A percentile compares a stretch with the other conserved stretches of the same genome.
These are phyloP conservation scores for Histomonas meleagridis DNA, from an alignment of 208 protist species.

Conservation along the genomic window DNA sequence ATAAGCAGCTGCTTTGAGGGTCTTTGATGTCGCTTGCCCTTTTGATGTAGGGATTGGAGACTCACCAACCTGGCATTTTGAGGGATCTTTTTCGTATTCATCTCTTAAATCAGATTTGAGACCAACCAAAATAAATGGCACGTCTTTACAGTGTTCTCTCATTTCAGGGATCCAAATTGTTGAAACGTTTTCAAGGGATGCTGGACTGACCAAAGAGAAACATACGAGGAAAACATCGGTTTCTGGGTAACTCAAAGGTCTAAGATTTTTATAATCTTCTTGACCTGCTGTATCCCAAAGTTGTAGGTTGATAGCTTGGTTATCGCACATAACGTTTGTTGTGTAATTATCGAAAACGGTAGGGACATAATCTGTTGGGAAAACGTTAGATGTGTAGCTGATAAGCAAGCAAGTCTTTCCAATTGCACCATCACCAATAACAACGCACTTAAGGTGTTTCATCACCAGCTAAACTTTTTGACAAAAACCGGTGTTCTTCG, in stretches of 20 bases:
- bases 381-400: constrained; percentile 64
- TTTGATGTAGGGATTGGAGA: not conserved
- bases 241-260: constrained; percentile 49
- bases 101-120: not conserved
- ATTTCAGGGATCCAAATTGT: constrained; percentile 36
- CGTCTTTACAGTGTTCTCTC: not conserved
- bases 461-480: no score
- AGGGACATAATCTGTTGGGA: constrained; percentile 53
- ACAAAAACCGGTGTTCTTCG: no score
- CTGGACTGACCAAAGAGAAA: constrained; percentile 58
- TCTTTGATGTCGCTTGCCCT: not conserved
- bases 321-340: constrained; percentile 40
- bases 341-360: constrained; percentile 51
- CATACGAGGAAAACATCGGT: constrained; percentile 64
- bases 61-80: not conserved
- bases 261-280: constrained; percentile 47
- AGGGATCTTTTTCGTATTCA: not conserved
- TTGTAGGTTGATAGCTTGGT: constrained; percentile 41
- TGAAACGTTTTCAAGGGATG: constrained; percentile 62
- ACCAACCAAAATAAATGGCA: not conserved
- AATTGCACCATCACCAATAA: constrained; percentile 66
- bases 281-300: constrained; percentile 51
- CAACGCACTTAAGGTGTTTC: constrained; percentile 57
- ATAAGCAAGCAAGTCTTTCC: constrained; percentile 66
- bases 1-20: not conserved